These are phyloP conservation scores for Pythium scleroteichum DNA, from an alignment of 352 stramenopile species.

Conservation along the genomic window DNA sequence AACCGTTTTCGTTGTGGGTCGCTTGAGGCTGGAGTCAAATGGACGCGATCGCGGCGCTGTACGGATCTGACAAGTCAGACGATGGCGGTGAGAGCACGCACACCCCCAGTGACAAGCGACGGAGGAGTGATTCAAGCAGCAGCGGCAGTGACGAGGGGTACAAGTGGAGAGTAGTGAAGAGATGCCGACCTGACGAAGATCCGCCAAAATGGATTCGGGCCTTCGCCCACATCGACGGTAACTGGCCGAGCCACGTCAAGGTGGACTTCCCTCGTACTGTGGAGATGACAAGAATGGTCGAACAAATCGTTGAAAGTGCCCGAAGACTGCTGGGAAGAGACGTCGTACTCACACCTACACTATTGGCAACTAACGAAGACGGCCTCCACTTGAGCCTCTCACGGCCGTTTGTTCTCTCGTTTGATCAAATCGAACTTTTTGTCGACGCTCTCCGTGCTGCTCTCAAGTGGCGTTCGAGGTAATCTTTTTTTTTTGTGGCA, in stretches of 20 bases:
- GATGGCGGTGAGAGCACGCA: constrained; percentile 2
- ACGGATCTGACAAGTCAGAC: constrained; percentile 26
- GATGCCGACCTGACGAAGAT: constrained; percentile 15
- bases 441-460: constrained; percentile 61
- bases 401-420: constrained; percentile 70
- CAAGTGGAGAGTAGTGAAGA: too few relatives aligned
- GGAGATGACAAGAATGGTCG: constrained; percentile 31
- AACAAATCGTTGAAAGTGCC: constrained; percentile 31
- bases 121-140: background rate
- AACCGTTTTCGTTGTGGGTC: background rate
- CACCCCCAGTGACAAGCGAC: background rate
- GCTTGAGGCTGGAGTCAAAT: background rate
- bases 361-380: constrained; percentile 39
- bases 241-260: constrained; percentile 80
- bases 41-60: constrained; percentile 21
- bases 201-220: constrained; percentile 47
- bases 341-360: background rate
- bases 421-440: constrained; percentile 68
- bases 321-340: constrained; percentile 32
- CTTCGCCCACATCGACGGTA: constrained; percentile 77
- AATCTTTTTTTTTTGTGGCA: background rate
- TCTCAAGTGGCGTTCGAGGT: constrained; percentile 74
- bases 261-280: constrained; percentile 40
- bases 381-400: constrained; percentile 74
- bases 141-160: background rate